Evolutionary conservation across 192 early-diverging fungal species (phyloP), one percentile per base, ranked within the genome.

Genomic region (Coemansia furcata): DNA sequence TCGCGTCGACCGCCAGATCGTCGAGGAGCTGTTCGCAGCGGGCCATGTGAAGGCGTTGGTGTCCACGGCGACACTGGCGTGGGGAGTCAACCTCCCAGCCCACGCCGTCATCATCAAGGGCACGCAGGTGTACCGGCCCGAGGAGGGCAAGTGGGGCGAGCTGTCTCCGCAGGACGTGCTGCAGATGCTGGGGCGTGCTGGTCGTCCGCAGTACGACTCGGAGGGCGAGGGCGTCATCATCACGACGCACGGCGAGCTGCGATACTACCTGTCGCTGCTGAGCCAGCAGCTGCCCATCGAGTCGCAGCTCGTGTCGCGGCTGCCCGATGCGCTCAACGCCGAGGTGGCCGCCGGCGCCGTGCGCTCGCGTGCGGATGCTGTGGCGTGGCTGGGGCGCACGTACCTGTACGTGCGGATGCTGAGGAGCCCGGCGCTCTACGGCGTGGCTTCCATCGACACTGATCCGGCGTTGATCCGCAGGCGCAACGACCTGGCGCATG

Each of bases 11-110:
- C 92, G 96, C 66, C 91, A 89, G n/a, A 73, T 93, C 29, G 92
- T 97, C 1, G 97, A 99, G 73, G 94, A 97, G 36, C 70, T 99
- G 82, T 99, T 97, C 78, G 88, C 85, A 15, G 94, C 92, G 62
- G 91, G 94, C 3, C 93, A 95, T 64, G 84, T 99, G 60, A 90
- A 94, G 74, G 94, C 98, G 7, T 86, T 99, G 35, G 93, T 94
- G 43, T 97, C 95, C 15, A 99, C 97, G 9, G 97, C 97, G 6
- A 99, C 97, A 0, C 81, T 99, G 57, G 97, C 97, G 43, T 99
- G 97, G 97, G 97, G 97, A 86, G 97, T 99, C 65, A 99, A 99
- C 64, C 86, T 99, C 68, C 97, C 97, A 11, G 97, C 97, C 10
- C 96, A 99, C 66, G 92, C 94, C 6, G 97, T 99, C 47, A 93